Evolutionary conservation across 75 land plant species (phyloP), one percentile per base, ranked within the genome.

Genomic region (Ceratopteris richardii): DNA sequence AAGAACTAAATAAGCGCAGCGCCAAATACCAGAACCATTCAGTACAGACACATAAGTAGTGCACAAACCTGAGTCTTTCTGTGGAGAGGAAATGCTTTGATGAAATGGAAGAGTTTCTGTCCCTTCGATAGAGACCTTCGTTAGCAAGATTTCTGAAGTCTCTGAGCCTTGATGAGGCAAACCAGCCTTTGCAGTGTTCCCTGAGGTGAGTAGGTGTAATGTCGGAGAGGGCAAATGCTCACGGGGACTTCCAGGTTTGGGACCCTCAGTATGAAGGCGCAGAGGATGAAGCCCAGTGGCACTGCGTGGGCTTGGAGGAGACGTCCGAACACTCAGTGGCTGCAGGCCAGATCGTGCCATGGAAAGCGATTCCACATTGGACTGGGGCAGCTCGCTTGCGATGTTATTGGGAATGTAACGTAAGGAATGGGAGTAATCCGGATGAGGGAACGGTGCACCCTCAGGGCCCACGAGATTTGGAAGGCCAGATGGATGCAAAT

Each of bases 401-500:
- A 46, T 17, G 14, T 46, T 46, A 17, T 46, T 46, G n/a, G 48
- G 48, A 5, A 46, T 5, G 48, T 46, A 46, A 20, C 48, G 48
- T 5, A 46, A 46, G 21, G n/a, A 20, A 17, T 17, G 21, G n/a
- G 48, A 46, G 48, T n/a, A 17, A 46, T 46, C 48, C 14, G 48
- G 4, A 4, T 46, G 48, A 7, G 48, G 48, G 14, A 46, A 46
- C 14, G 5, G 21, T 2, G 17, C 4, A 14, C 48, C 48, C 21
- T 46, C 48, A 46, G 48, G 48, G 14, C 48, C 48, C 2, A 46
- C 48, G 4, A 46, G 48, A 17, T 20, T 5, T 4, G 48, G 48
- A 2, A 46, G 48, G 21, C 48, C 48, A 46, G 48, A 2, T 20
- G 48, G 48, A 14, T 46, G 48, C 48, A 46, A n/a, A 46, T 46